Percentiles rank a stretch among this genome's conserved stretches.
phyloP scores from a whole-genome alignment of 257 asterid genomes.

The Mitragyna speciosa region DNA sequence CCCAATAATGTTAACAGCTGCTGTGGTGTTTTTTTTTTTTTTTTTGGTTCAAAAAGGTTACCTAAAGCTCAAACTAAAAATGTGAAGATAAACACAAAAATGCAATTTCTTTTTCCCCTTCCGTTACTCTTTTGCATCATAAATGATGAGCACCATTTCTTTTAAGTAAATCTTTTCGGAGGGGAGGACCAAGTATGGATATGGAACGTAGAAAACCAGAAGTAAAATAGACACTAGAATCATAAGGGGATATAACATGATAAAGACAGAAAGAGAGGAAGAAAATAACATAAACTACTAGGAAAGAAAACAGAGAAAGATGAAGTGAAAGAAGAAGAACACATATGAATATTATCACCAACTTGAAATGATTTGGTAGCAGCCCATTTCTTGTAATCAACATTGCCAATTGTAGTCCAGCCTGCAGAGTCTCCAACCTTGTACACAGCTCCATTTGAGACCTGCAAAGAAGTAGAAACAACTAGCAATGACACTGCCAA shows the following conservation, averaged over 20 bases:
- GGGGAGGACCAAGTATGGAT: not conserved
- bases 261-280: not conserved
- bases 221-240: not conserved
- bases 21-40: too few relatives aligned
- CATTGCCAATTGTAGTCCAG: conserved; percentile 82
- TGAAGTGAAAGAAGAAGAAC: not conserved
- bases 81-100: conserved; percentile 9
- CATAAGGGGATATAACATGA: not conserved
- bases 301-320: not conserved
- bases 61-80: not conserved
- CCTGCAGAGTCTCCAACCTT: conserved; percentile 88
- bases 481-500: conserved; percentile 26
- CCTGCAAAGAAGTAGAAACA: conserved; percentile 16
- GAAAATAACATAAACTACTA: not conserved
- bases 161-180: not conserved
- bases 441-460: conserved; percentile 39
- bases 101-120: not conserved
- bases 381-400: conserved; percentile 76
- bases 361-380: conserved; percentile 48
- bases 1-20: not conserved
- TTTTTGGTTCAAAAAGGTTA: too few relatives aligned
- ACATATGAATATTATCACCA: conserved; percentile 63
- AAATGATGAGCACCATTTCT: not conserved
- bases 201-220: too few relatives aligned
- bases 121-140: not conserved